Evolutionary conservation across 2,329 filamentous ascomycete genomes (phyloP).

Genomic region (Emericellopsis cladophorae): DNA sequence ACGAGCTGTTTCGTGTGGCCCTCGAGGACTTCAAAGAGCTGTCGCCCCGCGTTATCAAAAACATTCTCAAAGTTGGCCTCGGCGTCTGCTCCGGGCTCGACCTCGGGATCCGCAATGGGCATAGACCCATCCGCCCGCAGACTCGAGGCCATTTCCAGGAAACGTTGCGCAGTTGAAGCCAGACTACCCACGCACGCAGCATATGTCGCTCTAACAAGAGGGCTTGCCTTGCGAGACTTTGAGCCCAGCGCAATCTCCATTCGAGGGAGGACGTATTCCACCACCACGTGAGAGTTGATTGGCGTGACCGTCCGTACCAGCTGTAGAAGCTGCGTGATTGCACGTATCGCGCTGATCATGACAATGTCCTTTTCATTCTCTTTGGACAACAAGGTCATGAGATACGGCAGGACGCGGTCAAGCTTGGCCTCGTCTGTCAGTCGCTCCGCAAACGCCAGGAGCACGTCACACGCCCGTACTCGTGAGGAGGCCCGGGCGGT

Average conservation of each 20-base stretch:
- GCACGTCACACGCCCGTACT: slow-evolving; percentile 77
- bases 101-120: slow-evolving; percentile 63
- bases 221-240: slow-evolving; percentile 34
- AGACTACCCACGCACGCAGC: slow-evolving; percentile 84
- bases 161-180: slow-evolving; percentile 71
- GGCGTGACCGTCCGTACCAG: slow-evolving; percentile 81
- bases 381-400: slow-evolving; percentile 62
- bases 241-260: slow-evolving; percentile 42
- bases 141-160: slow-evolving; percentile 84
- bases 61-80: slow-evolving; percentile 67
- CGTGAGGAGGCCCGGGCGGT: slow-evolving; percentile 81
- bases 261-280: slow-evolving; percentile 54
- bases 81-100: slow-evolving; percentile 56
- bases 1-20: slow-evolving; percentile 79
- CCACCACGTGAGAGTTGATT: slow-evolving; percentile 56
- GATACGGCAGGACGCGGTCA: slow-evolving; percentile 82
- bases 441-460: slow-evolving; percentile 82
- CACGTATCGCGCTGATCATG: slow-evolving; percentile 71
- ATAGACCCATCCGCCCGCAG: slow-evolving; percentile 74
- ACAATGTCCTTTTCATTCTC: slow-evolving; percentile 70
- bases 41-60: slow-evolving; percentile 76
- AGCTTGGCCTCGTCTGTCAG: slow-evolving; percentile 92
- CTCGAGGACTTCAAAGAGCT: slow-evolving; percentile 77
- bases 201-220: slow-evolving; percentile 78
- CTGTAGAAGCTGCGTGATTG: slow-evolving; percentile 77